phyloP scores from a whole-genome alignment of 1,284 basidiomycete species.

The Sutorius eximius region DNA sequence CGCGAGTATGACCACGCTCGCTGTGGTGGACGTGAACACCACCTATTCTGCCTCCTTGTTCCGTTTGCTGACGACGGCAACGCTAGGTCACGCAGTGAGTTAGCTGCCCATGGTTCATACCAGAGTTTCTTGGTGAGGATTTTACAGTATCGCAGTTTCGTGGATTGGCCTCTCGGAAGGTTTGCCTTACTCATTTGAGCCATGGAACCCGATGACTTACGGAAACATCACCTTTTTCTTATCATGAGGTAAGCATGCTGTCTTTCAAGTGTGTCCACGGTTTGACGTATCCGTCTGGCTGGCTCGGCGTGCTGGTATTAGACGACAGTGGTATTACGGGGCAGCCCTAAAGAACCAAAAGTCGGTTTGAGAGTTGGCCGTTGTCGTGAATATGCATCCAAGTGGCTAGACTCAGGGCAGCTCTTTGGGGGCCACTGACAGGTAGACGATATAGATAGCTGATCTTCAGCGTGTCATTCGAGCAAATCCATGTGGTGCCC shows the following conservation, averaged over 20 bases:
- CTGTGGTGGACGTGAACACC: constrained; percentile 69
- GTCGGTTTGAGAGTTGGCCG: constrained; percentile 12
- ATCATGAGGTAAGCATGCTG: constrained; percentile 45
- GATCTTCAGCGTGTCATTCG: constrained; percentile 17
- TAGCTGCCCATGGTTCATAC: neutral
- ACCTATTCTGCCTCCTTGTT: neutral
- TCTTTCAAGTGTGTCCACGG: neutral
- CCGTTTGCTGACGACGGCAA: constrained; percentile 2
- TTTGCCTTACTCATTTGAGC: constrained; percentile 48
- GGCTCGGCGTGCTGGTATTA: constrained; percentile 67
- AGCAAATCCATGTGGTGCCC: constrained; percentile 30
- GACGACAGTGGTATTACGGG: constrained; percentile 55
- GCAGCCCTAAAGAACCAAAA: constrained; percentile 18
- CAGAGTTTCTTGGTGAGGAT: constrained; percentile 1
- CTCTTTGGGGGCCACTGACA: neutral
- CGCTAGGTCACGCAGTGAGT: constrained; percentile 57
- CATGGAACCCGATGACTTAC: constrained; percentile 73
- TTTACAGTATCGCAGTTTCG: constrained; percentile 54
- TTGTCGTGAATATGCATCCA: neutral
- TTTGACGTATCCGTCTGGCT: constrained; percentile 35
- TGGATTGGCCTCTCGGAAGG: constrained; percentile 57
- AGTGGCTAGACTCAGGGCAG: neutral
- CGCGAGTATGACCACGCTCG: constrained; percentile 61
- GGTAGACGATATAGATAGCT: neutral
- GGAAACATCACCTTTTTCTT: constrained; percentile 71